These are phyloP conservation scores for Heterobasidion parviporum DNA, from an alignment of 1,284 basidiomycete species.

Conservation along the genomic window DNA sequence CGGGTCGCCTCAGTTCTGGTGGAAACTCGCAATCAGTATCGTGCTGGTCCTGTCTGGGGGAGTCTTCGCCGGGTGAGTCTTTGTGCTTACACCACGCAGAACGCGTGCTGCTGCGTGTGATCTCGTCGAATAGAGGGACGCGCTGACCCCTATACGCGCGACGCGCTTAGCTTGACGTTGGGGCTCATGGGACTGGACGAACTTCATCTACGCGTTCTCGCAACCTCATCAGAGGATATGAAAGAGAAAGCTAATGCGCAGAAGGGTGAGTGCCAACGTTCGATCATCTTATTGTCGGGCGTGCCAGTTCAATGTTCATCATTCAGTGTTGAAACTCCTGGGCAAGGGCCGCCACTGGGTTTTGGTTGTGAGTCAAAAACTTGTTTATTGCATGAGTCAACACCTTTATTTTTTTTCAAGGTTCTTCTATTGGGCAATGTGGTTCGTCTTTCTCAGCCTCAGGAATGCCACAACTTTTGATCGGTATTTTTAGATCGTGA, in stretches of 20 bases:
- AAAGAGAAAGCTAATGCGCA: constrained; percentile 63
- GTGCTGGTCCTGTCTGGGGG: constrained; percentile 72
- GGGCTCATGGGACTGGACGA: constrained; percentile 95
- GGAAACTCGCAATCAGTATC: constrained; percentile 58
- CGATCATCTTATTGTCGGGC: too few relatives aligned
- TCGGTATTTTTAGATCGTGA: constrained; percentile 56
- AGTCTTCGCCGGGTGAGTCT: constrained; percentile 74
- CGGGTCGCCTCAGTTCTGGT: constrained; percentile 52
- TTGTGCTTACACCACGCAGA: not conserved
- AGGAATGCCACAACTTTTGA: not conserved
- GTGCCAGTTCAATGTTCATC: too few relatives aligned
- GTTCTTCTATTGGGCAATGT: constrained; percentile 81
- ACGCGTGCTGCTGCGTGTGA: too few relatives aligned
- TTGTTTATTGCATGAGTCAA: not conserved
- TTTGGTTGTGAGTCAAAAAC: constrained; percentile 58
- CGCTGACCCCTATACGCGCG: not conserved
- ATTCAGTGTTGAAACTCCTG: constrained; percentile 68
- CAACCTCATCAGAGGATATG: constrained; percentile 69
- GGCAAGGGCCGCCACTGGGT: constrained; percentile 89
- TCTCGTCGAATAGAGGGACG: not conserved
- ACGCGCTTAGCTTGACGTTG: constrained; percentile 58
- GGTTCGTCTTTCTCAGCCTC: constrained; percentile 37
- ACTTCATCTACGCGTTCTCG: constrained; percentile 82
- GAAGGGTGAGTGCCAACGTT: constrained; percentile 39
- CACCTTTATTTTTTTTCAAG: constrained; percentile 22